These are phyloP conservation scores for Venturia asperata DNA, from an alignment of 2,329 filamentous ascomycete genomes.

Conservation along the genomic window DNA sequence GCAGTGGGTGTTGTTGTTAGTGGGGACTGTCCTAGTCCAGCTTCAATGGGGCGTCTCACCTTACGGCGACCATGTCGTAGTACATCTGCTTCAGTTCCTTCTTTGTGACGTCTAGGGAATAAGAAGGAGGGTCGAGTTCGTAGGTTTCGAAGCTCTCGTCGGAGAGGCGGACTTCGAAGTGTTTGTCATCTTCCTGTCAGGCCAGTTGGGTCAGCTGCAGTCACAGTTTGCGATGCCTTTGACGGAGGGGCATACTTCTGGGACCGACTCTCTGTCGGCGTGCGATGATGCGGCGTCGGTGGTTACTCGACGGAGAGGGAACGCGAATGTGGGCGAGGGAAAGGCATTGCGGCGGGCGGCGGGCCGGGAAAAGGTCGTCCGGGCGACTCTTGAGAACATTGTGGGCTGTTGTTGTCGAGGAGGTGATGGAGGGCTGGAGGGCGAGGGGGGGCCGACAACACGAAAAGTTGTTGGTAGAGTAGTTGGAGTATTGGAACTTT, in stretches of 20 bases:
- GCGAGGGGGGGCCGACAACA: neutral
- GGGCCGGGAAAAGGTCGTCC: constrained; percentile 35
- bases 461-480: neutral
- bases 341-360: constrained; percentile 34
- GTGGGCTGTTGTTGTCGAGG: neutral
- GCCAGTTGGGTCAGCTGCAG: constrained; percentile 13
- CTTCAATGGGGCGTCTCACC: constrained; percentile 51
- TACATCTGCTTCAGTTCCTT: constrained; percentile 99
- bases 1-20: neutral
- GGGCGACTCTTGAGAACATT: constrained; percentile 37
- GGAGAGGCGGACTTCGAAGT: constrained; percentile 84
- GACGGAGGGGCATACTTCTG: constrained; percentile 37
- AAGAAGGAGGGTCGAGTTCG: constrained; percentile 91
- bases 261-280: constrained; percentile 69
- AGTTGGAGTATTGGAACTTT: no score
- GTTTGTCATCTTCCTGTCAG: constrained; percentile 79
- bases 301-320: constrained; percentile 61
- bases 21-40: neutral
- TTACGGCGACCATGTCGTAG: constrained; percentile 88
- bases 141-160: constrained; percentile 99
- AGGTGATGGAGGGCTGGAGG: neutral
- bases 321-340: constrained; percentile 28
- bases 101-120: constrained; percentile 91
- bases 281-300: constrained; percentile 91
- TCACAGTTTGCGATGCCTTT: neutral